Evolutionary conservation across 805 yeast species (phyloP), one percentile per base, ranked within the genome.

Genomic region (Suhomyces sp.): DNA sequence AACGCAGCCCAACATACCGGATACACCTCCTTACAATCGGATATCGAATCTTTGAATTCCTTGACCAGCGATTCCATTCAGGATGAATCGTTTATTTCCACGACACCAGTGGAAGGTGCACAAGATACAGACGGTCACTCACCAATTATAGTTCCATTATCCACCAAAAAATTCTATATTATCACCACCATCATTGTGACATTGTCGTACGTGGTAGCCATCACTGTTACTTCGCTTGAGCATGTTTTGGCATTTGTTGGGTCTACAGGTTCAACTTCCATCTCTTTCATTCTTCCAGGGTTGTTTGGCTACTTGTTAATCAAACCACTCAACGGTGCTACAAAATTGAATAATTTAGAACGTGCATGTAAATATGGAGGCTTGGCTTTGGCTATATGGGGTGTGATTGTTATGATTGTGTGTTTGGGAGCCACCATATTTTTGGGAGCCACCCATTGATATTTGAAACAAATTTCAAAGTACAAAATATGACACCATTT

Each of bases 181-280:
- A 63, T 81, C 32, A 78, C 88, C 0, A 38, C 73, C 0, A 20
- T 60, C 0, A 62, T 84, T 24, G 59, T 79, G 4, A 2, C 68
- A 0, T 42, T 55, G 2, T 71, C 83, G 1, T 84, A 82, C 49
- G 39, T 69, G 0, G 57, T 78, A 11, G 87, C 95, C 0, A 56
- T 79, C 1, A 56, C 76, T 7, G 73, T 84, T 7, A 63, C 70
- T 1, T 81, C 87, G 0, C 77, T 84, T 51, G 90, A 83, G 35
- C 70, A 75, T 22, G 83, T 84, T 4, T 58, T 84, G 31, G 77
- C 91, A 1, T 62, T 84, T 34, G 88, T 84, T 7, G 95, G 95
- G 3, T 83, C 90, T 4, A 84, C 93, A 0, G 95, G 95, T 0
- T 84, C 90, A 4, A 85, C 90, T 0, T 68, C 87, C 17, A 84